Evolutionary conservation across 2,329 filamentous ascomycete species (phyloP), one percentile per base, ranked within the genome.

Genomic region (Aspergillus vadensis): DNA sequence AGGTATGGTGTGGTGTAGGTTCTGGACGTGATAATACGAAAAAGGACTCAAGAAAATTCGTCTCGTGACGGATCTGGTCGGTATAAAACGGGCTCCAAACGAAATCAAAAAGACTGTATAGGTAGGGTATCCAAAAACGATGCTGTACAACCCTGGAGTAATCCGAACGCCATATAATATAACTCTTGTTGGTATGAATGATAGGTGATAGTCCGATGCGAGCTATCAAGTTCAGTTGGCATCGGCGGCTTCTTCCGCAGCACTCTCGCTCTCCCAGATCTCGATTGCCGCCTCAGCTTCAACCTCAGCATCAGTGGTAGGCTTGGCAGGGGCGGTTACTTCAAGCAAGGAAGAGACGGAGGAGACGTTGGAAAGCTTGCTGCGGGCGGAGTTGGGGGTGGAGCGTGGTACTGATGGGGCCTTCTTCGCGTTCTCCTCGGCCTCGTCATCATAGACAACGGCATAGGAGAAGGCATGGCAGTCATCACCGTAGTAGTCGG

Each of bases 251-350:
- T 77, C 87, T 51, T 86, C 88, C 65, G 86, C 85, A 25, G 83
- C 82, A 73, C 86, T 90, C 25, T 81, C 83, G 70, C 87, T 90
- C 74, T 91, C 88, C 88, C 88, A 91, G 15, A 91, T 81, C 67
- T 89, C 86, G 68, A 91, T 70, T 14, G 32, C 32, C 5, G 32
- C 32, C 32, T 36, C 32, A 15, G 32, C 10, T 14, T 36, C 32
- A 14, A 14, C 12, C 12, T 69, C 66, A 86, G 70, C 76, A 82
- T 64, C 61, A 3, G 88, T 84, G 5, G 88, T 74, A 5, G 60
- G 25, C 32, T 67, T 61, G 7, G 57, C 27, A 21, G 67, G 58
- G 6, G 58, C 56, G n/a, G 62, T 62, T 5, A 63, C 59, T 52
- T 72, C 67, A n/a, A 71, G 39, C 8, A 70, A 43, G 7, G 69